Evolutionary conservation across 768 basidiomycete species (phyloP), one percentile per base, ranked within the genome.

Genomic region (Leucosporidium creatinivorum): DNA sequence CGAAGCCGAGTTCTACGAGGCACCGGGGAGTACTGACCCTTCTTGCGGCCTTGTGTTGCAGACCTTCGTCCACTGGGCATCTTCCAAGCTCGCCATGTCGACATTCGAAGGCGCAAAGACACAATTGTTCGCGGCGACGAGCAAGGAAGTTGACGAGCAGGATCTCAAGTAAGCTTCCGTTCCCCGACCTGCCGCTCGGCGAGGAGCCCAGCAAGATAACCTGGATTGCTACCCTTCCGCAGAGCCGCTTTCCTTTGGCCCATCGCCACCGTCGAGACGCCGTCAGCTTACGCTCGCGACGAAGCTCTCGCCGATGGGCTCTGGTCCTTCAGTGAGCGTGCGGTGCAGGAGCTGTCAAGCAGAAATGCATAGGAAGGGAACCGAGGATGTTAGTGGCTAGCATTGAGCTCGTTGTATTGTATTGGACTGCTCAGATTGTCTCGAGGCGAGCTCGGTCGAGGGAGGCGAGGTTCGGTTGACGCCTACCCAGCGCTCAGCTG

Each of bases 341-440:
- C 78, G 81, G 78, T 79, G 76, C 80, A 81, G 23, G 31, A 69
- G 61, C 44, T 47, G 4, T 54, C 52, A 26, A 17, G 10, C 15
- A 44, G 39, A 13, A 44, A 15, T 44, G 13, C 39, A 17, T 44
- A 44, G 15, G 13, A 2, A 44, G 8, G 6, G 39, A 6, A 13
- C 15, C 2, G 8, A 44, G 15, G 39, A 10, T 36, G 12, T 36
- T 5, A 12, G 2, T 44, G 10, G 3, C 39, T 7, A 12, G 13
- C 15, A 3, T 44, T 15, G 15, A 44, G 39, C 39, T 44, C 15
- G 13, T 2, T 12, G 39, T 44, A 17, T 17, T 44, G 39, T 44
- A 44, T 5, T 12, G 8, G 39, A 44, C 33, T 36, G 39, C 39
- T 44, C 15, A 9, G 8, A 17, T 17, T 13, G 39, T 9, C 15